Base-by-base conservation (phyloP, 441 rosid species). In the Pelargonium australe region DNA sequence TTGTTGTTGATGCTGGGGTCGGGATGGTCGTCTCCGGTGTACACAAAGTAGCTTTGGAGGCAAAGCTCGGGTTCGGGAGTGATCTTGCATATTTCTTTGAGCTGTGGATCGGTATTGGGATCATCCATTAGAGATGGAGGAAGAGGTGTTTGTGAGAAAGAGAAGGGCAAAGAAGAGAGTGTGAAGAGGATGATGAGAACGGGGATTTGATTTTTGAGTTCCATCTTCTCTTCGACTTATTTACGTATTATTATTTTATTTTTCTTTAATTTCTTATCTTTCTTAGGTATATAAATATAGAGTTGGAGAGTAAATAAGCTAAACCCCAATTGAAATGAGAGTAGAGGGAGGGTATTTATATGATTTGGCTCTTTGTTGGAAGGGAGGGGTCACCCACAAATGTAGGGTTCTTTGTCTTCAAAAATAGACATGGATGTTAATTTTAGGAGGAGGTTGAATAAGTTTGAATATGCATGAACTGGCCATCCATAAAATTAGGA, bases 1-100 rank as follows among this genome's bases (percentile, higher is more conserved):
- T 55, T 55, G 23, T 55, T 55, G 61, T 14, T 55, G 20, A 55
- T 55, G 61, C 23, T 55, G 20, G 23, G 61, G 23, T 55, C 61
- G 61, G 61, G 61, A 2, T 55, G 6, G 61, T 55, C 61, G 0
- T 55, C 61, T 14, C 61, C 61, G 0, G 23, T 55, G 61, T 55
- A 55, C 23, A 5, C 10, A 25, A 55, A 55, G 61, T 55, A 55
- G 23, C 23, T 14, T 7, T 55, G 2, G 9, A 55, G 61, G 61
- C 61, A 55, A 7, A 55, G 20, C 20, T 55, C 61, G 9, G 61
- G 61, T 14, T 55, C 61, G 2, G 6, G 7, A 16, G 61, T 55
- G 8, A 13, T 1, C 9, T 16, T 55, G 61, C 61, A 55, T 13
- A 55, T 55, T 7, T 55, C 61, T 8, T 55, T 55, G 8, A 55